Percentiles rank a stretch among this genome's conserved stretches.
phyloP scores from a whole-genome alignment of 2,329 filamentous ascomycete genomes.

The Fusarium aywerte region DNA sequence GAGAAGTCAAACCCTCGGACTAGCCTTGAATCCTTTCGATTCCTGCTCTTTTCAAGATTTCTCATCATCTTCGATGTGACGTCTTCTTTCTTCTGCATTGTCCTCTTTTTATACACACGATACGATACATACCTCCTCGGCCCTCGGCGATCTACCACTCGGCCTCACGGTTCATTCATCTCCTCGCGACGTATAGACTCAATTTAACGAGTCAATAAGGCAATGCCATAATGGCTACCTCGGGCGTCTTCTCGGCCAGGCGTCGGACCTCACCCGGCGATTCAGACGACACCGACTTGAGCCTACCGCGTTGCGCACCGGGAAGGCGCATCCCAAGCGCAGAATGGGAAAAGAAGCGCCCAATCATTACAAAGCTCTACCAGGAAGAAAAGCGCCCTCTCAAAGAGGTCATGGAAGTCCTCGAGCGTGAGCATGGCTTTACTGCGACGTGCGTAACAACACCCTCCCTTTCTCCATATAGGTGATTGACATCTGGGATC shows the following conservation, averaged over 20 bases:
- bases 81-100: not conserved
- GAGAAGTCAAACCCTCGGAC: constrained; percentile 8
- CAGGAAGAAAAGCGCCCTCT: constrained; percentile 55
- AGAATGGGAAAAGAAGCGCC: constrained; percentile 51
- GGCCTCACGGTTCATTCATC: not conserved
- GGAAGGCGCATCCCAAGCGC: constrained; percentile 50
- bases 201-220: not conserved
- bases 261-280: constrained; percentile 44
- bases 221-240: constrained; percentile 40
- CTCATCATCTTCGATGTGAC: constrained; percentile 15
- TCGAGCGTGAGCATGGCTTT: constrained; percentile 53
- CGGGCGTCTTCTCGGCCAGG: constrained; percentile 38
- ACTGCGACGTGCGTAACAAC: constrained; percentile 52
- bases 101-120: not conserved
- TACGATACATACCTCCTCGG: not conserved
- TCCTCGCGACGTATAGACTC: not conserved
- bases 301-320: constrained; percentile 39
- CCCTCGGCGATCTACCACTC: constrained; percentile 4
- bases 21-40: not conserved
- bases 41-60: constrained; percentile 3
- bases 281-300: constrained; percentile 47
- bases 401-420: constrained; percentile 55
- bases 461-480: not conserved
- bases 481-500: not conserved
- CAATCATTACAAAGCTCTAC: constrained; percentile 54